Conservation (phyloP, 371 early-diverging fungal genomes). For the Chytridiales sp. region DNA sequence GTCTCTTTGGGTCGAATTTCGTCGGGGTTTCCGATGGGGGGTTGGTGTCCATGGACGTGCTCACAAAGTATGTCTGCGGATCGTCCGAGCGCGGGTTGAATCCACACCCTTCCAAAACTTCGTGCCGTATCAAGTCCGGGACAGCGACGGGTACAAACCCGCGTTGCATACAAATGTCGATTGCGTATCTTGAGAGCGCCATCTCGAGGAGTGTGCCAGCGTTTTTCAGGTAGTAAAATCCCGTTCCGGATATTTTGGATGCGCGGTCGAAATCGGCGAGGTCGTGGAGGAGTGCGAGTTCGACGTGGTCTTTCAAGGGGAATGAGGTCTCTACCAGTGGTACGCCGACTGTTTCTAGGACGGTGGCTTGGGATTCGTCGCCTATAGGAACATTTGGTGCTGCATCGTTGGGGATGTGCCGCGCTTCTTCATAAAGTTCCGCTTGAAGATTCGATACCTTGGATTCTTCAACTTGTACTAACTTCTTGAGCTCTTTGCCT, state of each 20-base stretch:
- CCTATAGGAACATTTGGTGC: constrained; percentile 68
- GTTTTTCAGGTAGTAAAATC: constrained; percentile 85
- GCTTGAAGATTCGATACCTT: constrained; percentile 44
- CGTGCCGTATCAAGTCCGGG: constrained; percentile 82
- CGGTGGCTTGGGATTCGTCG: constrained; percentile 57
- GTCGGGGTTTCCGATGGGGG: constrained; percentile 36
- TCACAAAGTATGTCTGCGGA: constrained; percentile 81
- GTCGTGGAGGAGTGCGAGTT: constrained; percentile 60
- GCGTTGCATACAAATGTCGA: constrained; percentile 66
- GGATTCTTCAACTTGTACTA: constrained; percentile 43
- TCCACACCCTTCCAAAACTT: constrained; percentile 85
- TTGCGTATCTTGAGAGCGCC: constrained; percentile 82
- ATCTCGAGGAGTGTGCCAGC: constrained; percentile 82
- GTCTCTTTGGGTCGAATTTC: constrained; percentile 37
- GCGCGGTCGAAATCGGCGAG: constrained; percentile 85
- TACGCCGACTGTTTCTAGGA: constrained; percentile 37
- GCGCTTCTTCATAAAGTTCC: constrained; percentile 54
- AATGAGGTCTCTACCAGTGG: constrained; percentile 17
- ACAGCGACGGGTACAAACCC: constrained; percentile 79
- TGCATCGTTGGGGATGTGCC: constrained; percentile 71
- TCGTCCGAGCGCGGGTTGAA: constrained; percentile 74
- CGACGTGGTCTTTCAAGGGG: constrained; percentile 65
- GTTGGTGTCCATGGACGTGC: constrained; percentile 29
- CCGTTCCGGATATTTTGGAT: constrained; percentile 77
- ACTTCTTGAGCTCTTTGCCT: constrained; percentile 52